Evolutionary conservation across 2,329 filamentous ascomycete genomes (phyloP), one percentile per base, ranked within the genome.

Genomic region (Stagonosporopsis cucurbitacearum): DNA sequence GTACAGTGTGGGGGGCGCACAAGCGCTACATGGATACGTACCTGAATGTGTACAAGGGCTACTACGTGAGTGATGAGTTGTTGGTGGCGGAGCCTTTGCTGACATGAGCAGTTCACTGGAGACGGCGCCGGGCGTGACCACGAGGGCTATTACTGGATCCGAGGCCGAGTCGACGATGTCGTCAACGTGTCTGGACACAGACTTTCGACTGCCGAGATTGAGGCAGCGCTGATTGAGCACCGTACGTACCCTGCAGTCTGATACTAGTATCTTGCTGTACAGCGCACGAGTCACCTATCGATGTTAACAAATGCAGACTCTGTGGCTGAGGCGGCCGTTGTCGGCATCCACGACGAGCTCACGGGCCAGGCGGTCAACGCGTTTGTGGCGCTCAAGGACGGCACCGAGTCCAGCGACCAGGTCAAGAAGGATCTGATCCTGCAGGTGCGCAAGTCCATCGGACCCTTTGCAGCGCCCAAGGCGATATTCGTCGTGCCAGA

Each of bases 131-230:
- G 91, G 57, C 91, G 95, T 73, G 95, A 99, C 76, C 90, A 96
- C 78, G 95, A 99, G 71, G 95, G 95, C 54, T 99, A 97, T 83
- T 99, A 98, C 86, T 99, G 95, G 95, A 99, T 99, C 76, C 91
- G 95, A 60, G 95, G 95, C 64, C 92, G 95, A 77, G 95, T 99
- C 49, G 95, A 99, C 74, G 95, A 99, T 71, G 95, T 99, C 39
- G 94, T 99, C 77, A 99, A 99, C 78, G 95, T 99, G 60, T 95
- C 90, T 67, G 95, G 95, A 25, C 95, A 99, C 79, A 89, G 95
- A 76, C 84, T 99, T 60, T 98, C 94, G 15, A 99, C 95, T 9
- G 94, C 95, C 32, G 95, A 99, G 78, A 99, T 99, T 64, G 95
- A 99, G 80, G 95, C 95, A 25, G 95, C 95, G 17, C 87, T 99